phyloP scores from a whole-genome alignment of 768 basidiomycete species.

The Austroboletus eburneus region DNA sequence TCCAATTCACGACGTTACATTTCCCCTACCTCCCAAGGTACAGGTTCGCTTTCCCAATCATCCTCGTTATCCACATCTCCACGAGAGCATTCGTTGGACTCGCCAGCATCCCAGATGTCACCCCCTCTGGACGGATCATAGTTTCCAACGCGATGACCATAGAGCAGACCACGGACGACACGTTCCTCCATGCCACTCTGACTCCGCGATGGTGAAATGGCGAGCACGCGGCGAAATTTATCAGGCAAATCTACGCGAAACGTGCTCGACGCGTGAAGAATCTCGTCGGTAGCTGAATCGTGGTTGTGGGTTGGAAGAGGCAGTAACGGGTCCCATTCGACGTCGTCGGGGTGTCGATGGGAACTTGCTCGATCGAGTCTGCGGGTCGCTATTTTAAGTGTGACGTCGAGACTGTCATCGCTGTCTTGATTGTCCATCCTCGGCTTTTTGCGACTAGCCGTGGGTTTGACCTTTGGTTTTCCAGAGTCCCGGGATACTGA shows the following conservation, averaged over 20 bases:
- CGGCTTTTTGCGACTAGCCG: constrained; percentile 45
- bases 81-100: constrained; percentile 41
- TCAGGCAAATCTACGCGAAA: constrained; percentile 63
- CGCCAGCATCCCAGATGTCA: constrained; percentile 74
- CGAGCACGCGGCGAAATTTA: constrained; percentile 59
- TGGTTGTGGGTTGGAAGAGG: constrained; percentile 21
- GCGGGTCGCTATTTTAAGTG: constrained; percentile 21
- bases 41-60: constrained; percentile 76
- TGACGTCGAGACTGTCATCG: constrained; percentile 20
- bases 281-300: constrained; percentile 17
- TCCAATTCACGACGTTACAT: constrained; percentile 40
- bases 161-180: constrained; percentile 57
- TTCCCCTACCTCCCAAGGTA: constrained; percentile 80
- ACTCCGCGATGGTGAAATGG: constrained; percentile 47
- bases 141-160: constrained; percentile 49
- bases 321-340: constrained; percentile 31
- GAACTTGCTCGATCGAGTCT: constrained; percentile 10
- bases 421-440: constrained; percentile 36
- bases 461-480: constrained; percentile 38
- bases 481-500: constrained; percentile 28
- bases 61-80: constrained; percentile 51
- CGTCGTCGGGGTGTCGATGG: constrained; percentile 9
- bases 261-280: constrained; percentile 33
- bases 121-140: constrained; percentile 66
- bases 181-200: constrained; percentile 44